Evolutionary conservation across 441 rosid genomes (phyloP).

Genomic region (Syzygium syzygioides): DNA sequence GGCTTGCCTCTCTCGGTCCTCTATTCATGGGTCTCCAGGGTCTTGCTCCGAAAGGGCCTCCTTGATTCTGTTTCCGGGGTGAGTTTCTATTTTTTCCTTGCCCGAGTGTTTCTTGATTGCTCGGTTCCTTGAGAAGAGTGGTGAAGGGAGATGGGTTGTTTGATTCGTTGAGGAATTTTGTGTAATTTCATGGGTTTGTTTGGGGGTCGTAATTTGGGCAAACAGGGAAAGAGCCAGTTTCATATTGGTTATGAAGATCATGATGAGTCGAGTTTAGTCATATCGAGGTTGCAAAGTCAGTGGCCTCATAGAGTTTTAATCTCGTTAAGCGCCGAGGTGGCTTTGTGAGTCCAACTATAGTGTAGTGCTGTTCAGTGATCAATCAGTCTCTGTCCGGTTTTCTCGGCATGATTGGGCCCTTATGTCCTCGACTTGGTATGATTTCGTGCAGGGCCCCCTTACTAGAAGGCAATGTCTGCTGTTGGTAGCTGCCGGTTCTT

Average conservation of each 20-base stretch:
- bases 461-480: conserved; percentile 45
- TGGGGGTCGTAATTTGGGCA: background rate
- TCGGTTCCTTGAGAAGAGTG: background rate
- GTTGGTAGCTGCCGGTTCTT: conserved; percentile 44
- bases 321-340: background rate
- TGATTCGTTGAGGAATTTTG: background rate
- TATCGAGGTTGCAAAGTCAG: background rate
- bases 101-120: background rate
- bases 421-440: background rate
- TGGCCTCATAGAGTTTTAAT: background rate
- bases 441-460: conserved; percentile 34
- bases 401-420: background rate
- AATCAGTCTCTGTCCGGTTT: background rate
- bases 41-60: conserved; percentile 31
- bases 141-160: background rate
- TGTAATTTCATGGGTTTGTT: background rate
- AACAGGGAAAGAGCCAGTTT: background rate
- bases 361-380: background rate
- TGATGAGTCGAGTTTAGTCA: background rate
- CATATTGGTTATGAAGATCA: background rate
- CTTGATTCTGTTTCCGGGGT: conserved; percentile 60
- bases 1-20: conserved; percentile 46
- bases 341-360: background rate
- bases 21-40: conserved; percentile 39
- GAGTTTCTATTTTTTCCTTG: background rate